Evolutionary conservation across 192 early-diverging fungal species (phyloP), one percentile per base, ranked within the genome.

Genomic region (Helicostylum pulchrum): DNA sequence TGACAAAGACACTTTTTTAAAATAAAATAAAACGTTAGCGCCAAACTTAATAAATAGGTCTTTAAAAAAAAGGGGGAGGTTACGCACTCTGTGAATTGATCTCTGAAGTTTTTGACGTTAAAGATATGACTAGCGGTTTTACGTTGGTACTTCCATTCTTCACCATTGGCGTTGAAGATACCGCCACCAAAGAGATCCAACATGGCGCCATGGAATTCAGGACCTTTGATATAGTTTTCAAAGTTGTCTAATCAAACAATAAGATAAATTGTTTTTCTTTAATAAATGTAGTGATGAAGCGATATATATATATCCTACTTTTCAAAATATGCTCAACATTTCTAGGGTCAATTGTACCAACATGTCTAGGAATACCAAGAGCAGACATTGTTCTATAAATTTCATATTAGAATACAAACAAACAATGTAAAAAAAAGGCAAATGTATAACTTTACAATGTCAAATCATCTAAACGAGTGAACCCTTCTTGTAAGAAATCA

Each of bases 101-200:
- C 73, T 45, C 73, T 55, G 21, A 75, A 75, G 53, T 75, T 75
- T 42, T 70, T 75, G 31, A 75, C 65, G 11, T 70, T 75, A 42
- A 75, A 75, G n/a, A 75, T 61, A 46, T 70, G 73, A 39, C 50
- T 47, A 3, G 73, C 73, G 5, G 76, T 70, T 54, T 91, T 88
- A 26, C 88, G 74, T 20, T 88, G 86, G 2, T 63, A 66, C 23
- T 75, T 75, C 88, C 89, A 91, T 7, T 64, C 60, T 1, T 85
- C 82, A 17, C 89, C 89, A 58, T 91, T 88, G 2, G 80, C 73
- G 71, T 84, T 87, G 65, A 90, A 90, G 65, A 90, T 90, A 30
- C 88, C 88, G 47, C 80, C 62, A 5, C 88, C 88, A 26, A 90
- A 72, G 21, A 88, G 65, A 48, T 81, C 78, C 21, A 78, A 70